Base-by-base conservation (phyloP, 2,329 filamentous ascomycete genomes). In the Verticillium tricorpus region DNA sequence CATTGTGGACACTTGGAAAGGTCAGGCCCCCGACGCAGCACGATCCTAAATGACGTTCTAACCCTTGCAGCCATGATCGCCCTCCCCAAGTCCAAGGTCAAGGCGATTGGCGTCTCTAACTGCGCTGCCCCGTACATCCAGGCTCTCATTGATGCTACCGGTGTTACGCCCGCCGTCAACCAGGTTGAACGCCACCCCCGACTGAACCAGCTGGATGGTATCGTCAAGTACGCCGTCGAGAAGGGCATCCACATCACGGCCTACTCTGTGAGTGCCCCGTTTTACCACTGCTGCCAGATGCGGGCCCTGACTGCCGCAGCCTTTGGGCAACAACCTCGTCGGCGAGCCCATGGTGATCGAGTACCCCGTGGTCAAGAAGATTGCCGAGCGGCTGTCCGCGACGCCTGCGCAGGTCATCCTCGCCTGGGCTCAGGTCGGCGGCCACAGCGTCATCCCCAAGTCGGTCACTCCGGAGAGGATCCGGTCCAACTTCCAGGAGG, bases 381-480 rank as follows among this genome's bases (percentile, higher is more conserved):
- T 92, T 58, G 89, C 89, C 35, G 77, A 88, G 72, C 76, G 75
- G 66, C 90, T 90, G 78, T 84, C 83, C 71, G 87, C 87, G 80
- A 87, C 87, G 17, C 80, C 85, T 11, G 88, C 93, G 79, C 90
- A 96, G 81, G 85, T 93, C 59, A 78, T 95, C 69, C 78, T 96
- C 66, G 80, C 87, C 69, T 96, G 92, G 91, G 92, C 91, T 66
- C 78, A 95, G 61, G 86, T 90, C 74, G 88, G 92, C 72, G 91
- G 89, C 63, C 92, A 89, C 81, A 90, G 86, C 67, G 91, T 96
- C 59, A 92, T 96, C 69, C 92, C 92, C 69, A 96, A 96, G 84
- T 90, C 85, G 59, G 89, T 93, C 63, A 93, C 85, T 67, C 84
- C 87, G 67, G 81, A 80, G 60, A 85, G 92, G 50, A 93, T 96